These are phyloP conservation scores for Aspergillus sp. DNA, from an alignment of 2,329 filamentous ascomycete species.

Conservation along the genomic window DNA sequence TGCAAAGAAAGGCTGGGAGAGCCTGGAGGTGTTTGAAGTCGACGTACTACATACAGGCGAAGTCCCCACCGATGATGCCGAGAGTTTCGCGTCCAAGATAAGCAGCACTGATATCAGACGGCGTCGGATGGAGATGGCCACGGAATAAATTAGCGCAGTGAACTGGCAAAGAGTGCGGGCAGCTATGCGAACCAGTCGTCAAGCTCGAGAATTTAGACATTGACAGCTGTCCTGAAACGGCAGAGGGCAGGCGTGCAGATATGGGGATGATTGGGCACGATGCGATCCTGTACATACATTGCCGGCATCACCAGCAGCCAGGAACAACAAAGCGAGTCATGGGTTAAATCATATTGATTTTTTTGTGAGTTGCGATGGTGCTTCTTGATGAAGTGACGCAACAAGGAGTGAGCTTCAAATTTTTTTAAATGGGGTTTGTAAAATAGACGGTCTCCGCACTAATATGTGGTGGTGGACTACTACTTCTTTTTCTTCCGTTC, in stretches of 20 bases:
- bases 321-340: not conserved
- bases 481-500: not conserved
- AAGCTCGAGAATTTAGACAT: not conserved
- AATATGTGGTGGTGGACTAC: not conserved
- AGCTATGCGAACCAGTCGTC: constrained; percentile 6
- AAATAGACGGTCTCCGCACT: not conserved
- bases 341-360: not conserved
- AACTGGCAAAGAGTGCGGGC: constrained; percentile 7
- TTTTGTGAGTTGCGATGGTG: not conserved
- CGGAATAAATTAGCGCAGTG: constrained; percentile 23
- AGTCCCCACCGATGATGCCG: constrained; percentile 49
- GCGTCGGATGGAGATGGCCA: constrained; percentile 45
- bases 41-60: constrained; percentile 77
- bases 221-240: constrained; percentile 4
- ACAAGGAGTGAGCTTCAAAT: not conserved
- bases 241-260: not conserved
- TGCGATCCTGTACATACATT: constrained; percentile 2
- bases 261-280: constrained; percentile 4
- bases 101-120: constrained; percentile 84
- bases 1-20: constrained; percentile 71
- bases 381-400: not conserved
- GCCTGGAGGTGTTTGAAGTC: constrained; percentile 81
- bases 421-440: not conserved
- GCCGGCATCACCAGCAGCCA: not conserved
- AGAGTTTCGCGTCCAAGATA: constrained; percentile 78